Evolutionary conservation across 768 basidiomycete genomes (phyloP).

Genomic region (Trametes elegans): DNA sequence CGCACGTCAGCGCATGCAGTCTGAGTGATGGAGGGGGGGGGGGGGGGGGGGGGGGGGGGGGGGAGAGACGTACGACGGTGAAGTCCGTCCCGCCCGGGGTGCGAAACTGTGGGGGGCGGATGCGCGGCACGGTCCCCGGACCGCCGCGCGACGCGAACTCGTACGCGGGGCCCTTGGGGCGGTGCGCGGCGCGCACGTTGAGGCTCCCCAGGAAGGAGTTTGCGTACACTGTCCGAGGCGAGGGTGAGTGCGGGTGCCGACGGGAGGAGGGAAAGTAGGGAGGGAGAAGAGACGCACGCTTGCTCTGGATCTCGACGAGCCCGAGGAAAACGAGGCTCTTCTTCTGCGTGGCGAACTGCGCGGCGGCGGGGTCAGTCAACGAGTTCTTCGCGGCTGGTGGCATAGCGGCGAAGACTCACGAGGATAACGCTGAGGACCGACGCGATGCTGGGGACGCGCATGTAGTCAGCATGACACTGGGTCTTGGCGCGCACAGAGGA

Average conservation of each 20-base stretch:
- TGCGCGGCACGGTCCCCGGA: neutral
- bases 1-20: neutral
- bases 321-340: slow-evolving; percentile 7
- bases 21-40: neutral
- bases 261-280: neutral
- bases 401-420: neutral
- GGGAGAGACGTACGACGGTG: neutral
- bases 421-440: slow-evolving; percentile 6
- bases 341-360: slow-evolving; percentile 1
- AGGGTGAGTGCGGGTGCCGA: neutral
- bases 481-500: no score
- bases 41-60: neutral
- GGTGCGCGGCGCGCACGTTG: neutral
- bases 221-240: neutral
- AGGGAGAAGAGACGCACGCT: neutral
- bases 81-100: neutral
- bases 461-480: no score
- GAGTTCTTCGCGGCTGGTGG: no score
- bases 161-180: neutral
- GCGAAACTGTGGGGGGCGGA: slow-evolving; percentile 1
- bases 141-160: neutral
- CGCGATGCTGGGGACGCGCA: neutral
- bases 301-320: slow-evolving; percentile 10
- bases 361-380: neutral
- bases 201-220: slow-evolving; percentile 9